Evolutionary conservation across 352 stramenopile genomes (phyloP).

Genomic region (Pythium insidiosum): DNA sequence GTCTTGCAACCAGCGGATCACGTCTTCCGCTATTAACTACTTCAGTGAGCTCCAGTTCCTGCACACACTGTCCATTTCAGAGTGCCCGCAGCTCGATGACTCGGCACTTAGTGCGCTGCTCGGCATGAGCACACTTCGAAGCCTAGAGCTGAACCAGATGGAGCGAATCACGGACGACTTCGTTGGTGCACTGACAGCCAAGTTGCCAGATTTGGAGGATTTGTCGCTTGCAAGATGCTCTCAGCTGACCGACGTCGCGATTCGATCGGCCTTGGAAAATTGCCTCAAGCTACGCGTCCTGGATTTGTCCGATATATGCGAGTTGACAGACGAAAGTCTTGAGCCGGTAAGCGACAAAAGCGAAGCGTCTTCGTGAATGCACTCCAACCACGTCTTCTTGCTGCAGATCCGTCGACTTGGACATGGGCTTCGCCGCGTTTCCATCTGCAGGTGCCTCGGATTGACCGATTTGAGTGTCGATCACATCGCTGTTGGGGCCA

Average conservation of each 20-base stretch:
- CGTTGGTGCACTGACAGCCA: conserved; percentile 31
- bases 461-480: conserved; percentile 51
- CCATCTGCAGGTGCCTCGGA: conserved; percentile 49
- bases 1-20: conserved; percentile 80
- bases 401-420: conserved; percentile 33
- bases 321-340: conserved; percentile 58
- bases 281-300: conserved; percentile 48
- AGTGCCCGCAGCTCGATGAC: conserved; percentile 74
- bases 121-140: conserved; percentile 52
- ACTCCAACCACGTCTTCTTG: too few species aligned
- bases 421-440: conserved; percentile 42
- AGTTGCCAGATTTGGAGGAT: conserved; percentile 46
- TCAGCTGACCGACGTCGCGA: conserved; percentile 45
- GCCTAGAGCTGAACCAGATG: conserved; percentile 73
- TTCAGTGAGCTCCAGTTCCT: conserved; percentile 62
- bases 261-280: conserved; percentile 37
- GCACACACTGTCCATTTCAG: conserved; percentile 55
- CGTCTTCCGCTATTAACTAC: conserved; percentile 60
- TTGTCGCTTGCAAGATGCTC: conserved; percentile 64
- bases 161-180: conserved; percentile 59
- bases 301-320: conserved; percentile 62
- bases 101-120: conserved; percentile 42
- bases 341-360: too few species aligned
- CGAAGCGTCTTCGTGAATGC: too few species aligned
- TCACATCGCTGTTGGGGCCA: conserved; percentile 48